Base-by-base conservation (phyloP, 441 rosid species). In the Populus hybrid region DNA sequence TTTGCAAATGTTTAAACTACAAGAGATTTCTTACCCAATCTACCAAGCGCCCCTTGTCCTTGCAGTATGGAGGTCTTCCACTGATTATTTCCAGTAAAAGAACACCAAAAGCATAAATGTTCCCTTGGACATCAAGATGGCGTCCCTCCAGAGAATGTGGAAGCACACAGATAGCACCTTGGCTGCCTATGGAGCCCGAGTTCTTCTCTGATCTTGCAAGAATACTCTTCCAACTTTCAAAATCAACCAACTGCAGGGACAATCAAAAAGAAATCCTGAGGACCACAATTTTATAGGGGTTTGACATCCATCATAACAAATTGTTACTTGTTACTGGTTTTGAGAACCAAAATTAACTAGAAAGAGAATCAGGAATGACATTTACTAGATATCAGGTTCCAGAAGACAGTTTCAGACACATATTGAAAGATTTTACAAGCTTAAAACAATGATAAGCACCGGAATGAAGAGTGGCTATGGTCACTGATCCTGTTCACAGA, bases 151-250 rank as follows among this genome's bases (percentile, higher is more conserved):
- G 63, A 67, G 92, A 92, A 73, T 83, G 88, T 38, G 91, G 90
- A 71, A 92, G 98, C 72, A 94, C 82, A 72, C 98, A 96, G 63
- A 92, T 78, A n/a, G 89, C 84, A 64, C 99, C 98, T 76, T 91
- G 91, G 87, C 87, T 87, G 75, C 89, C 87, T 14, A 96, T 87
- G 78, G 94, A 81, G 53, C 91, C 92, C 4, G 92, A 85, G 85
- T 91, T 93, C 86, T 91, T 96, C 78, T 91, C 95, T 76, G 97
- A 91, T 86, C 99, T 90, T n/a, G 89, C 88, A 78, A 91, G 91
- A 81, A 96, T 92, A 32, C 90, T 87, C 87, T 94, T 96, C 99
- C 99, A 96, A 80, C 98, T 91, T 71, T 92, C 99, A 67, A 94
- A 96, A 87, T 96, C 99, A 42, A 96, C 96, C 84, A 96, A 86